phyloP scores from a whole-genome alignment of 225 moss, liverwort and hornwort species.

The Thuidium tamariscinum region DNA sequence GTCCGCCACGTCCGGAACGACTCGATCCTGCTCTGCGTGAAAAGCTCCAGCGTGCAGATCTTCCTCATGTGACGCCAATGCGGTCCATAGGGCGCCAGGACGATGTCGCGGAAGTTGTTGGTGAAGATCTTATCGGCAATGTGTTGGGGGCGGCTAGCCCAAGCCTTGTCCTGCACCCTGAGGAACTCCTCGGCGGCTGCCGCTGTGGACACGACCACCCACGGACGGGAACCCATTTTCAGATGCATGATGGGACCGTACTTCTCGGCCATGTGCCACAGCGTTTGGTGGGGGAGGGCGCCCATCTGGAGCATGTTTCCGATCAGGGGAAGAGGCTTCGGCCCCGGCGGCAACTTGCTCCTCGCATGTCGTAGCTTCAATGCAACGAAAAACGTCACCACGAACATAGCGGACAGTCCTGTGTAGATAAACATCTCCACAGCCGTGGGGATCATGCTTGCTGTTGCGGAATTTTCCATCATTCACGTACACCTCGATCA shows the following conservation, averaged over 20 bases:
- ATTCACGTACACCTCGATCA: too few relatives aligned
- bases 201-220: constrained; percentile 23
- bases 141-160: constrained; percentile 6
- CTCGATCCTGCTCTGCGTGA: constrained; percentile 20
- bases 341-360: constrained; percentile 23
- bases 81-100: constrained; percentile 5
- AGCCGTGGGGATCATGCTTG: neutral
- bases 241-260: constrained; percentile 31
- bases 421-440: neutral
- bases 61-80: constrained; percentile 47
- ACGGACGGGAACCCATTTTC: constrained; percentile 4
- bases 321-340: constrained; percentile 8
- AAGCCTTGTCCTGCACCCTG: constrained; percentile 27
- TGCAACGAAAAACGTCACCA: neutral
- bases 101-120: constrained; percentile 10
- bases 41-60: constrained; percentile 33
- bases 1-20: neutral
- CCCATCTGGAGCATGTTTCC: constrained; percentile 30
- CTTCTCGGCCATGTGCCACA: constrained; percentile 14
- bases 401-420: neutral
- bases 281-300: neutral
- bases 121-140: neutral
- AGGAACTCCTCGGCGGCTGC: constrained; percentile 24
- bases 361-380: neutral
- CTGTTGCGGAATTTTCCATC: neutral